phyloP scores from a whole-genome alignment of 164 flowering plant genomes.

The Paratinospora sagittata region DNA sequence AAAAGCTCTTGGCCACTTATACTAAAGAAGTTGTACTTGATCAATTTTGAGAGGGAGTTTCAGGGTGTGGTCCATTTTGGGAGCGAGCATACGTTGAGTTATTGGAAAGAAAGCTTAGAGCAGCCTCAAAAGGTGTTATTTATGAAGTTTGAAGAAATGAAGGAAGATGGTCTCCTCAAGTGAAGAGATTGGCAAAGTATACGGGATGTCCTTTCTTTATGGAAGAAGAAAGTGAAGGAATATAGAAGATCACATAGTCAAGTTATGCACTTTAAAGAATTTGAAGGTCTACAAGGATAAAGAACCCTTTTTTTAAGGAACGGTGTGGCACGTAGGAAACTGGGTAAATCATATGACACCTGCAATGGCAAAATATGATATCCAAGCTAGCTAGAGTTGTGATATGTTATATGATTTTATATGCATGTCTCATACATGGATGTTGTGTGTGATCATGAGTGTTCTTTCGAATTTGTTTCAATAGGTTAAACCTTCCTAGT shows the following conservation, averaged over 20 bases:
- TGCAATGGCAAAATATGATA: too few relatives aligned
- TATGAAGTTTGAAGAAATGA: constrained; percentile 23
- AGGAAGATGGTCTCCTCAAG: constrained; percentile 10
- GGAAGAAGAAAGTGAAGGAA: constrained; percentile 15
- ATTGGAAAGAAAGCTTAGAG: too few relatives aligned
- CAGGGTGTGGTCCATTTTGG: constrained; percentile 13
- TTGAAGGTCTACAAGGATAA: constrained; percentile 15
- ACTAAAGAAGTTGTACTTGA: constrained; percentile 12
- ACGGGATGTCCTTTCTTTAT: constrained; percentile 12
- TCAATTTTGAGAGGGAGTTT: constrained; percentile 16
- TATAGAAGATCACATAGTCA: constrained; percentile 12
- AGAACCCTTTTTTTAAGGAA: too few relatives aligned
- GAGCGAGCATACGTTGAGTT: constrained; percentile 16
- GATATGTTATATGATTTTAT: too few relatives aligned
- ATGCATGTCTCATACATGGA: too few relatives aligned
- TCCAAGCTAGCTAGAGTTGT: too few relatives aligned
- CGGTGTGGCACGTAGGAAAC: too few relatives aligned
- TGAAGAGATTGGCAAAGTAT: constrained; percentile 15
- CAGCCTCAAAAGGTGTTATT: constrained; percentile 20
- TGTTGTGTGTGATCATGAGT: too few relatives aligned
- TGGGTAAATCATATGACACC: too few relatives aligned
- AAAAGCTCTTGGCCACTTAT: not conserved
- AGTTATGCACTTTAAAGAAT: constrained; percentile 17
- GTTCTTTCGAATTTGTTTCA: too few relatives aligned
- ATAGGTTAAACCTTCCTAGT: too few relatives aligned